phyloP scores from a whole-genome alignment of 1,139 yeast genomes.

The Candida sp. region DNA sequence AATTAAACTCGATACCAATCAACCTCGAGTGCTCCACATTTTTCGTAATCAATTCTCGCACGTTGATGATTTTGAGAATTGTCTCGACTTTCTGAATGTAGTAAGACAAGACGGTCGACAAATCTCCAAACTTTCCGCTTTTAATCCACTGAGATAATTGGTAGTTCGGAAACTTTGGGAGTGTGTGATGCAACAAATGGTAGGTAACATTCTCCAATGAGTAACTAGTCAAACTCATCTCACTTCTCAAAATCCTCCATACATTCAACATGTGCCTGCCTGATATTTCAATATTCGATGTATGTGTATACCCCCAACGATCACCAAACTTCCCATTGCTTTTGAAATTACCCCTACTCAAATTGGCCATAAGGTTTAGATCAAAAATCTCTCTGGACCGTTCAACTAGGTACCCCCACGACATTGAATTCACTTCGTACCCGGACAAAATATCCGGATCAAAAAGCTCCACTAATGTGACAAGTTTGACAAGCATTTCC shows the following conservation, averaged over 20 bases:
- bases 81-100: constrained; percentile 53
- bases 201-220: constrained; percentile 78
- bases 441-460: constrained; percentile 94
- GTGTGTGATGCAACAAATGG: constrained; percentile 65
- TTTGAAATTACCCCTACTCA: constrained; percentile 50
- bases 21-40: constrained; percentile 86
- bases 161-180: constrained; percentile 64
- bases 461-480: constrained; percentile 57
- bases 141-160: constrained; percentile 57
- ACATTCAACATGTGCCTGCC: constrained; percentile 87
- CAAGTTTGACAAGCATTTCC: constrained; percentile 57
- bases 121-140: constrained; percentile 25
- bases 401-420: constrained; percentile 92
- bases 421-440: constrained; percentile 75
- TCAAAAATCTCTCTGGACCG: constrained; percentile 53
- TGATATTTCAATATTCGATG: constrained; percentile 66
- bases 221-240: constrained; percentile 66
- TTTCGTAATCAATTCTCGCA: constrained; percentile 69
- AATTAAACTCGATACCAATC: constrained; percentile 88
- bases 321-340: constrained; percentile 64
- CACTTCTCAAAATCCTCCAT: constrained; percentile 78
- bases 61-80: constrained; percentile 53
- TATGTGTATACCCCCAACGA: constrained; percentile 83
- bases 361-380: constrained; percentile 51
- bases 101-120: constrained; percentile 51